Evolutionary conservation across 2,329 filamentous ascomycete genomes (phyloP).

Genomic region (Trichoderma lentiforme): DNA sequence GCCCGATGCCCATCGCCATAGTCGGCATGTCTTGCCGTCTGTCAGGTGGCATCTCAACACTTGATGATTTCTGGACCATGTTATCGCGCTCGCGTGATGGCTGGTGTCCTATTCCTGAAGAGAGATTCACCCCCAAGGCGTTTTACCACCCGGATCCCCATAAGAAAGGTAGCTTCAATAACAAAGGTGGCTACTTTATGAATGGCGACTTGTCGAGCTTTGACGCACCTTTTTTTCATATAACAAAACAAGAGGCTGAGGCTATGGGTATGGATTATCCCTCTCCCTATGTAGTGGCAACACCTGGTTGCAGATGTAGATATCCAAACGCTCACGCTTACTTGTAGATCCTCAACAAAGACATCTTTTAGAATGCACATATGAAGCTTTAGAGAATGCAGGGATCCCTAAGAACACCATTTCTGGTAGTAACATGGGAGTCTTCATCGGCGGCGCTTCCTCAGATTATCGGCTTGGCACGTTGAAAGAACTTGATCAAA

Average conservation of each 20-base stretch:
- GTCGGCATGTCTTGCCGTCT: constrained; percentile 48
- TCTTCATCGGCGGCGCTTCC: constrained; percentile 47
- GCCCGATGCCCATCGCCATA: constrained; percentile 40
- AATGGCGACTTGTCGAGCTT: constrained; percentile 45
- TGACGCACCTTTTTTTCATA: constrained; percentile 51
- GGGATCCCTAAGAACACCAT: constrained; percentile 47
- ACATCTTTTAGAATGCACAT: constrained; percentile 50
- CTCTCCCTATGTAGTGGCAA: not conserved
- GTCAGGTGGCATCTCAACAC: constrained; percentile 41
- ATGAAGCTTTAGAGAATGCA: constrained; percentile 53
- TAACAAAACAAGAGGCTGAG: constrained; percentile 49
- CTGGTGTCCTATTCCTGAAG: constrained; percentile 41
- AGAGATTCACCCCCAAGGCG: constrained; percentile 45
- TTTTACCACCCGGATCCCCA: constrained; percentile 43
- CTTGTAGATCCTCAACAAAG: constrained; percentile 50
- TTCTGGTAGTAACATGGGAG: constrained; percentile 47
- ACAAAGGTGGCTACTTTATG: constrained; percentile 40
- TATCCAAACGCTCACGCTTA: not conserved
- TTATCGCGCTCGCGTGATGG: constrained; percentile 39
- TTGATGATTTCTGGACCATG: constrained; percentile 45
- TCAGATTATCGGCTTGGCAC: constrained; percentile 48
- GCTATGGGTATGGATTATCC: constrained; percentile 38
- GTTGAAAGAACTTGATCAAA: constrained; percentile 41
- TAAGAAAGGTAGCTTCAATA: constrained; percentile 40
- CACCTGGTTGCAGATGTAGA: not conserved